These are phyloP conservation scores for Aurinia saxatilis DNA, from an alignment of 345 rosid genomes.

Conservation along the genomic window DNA sequence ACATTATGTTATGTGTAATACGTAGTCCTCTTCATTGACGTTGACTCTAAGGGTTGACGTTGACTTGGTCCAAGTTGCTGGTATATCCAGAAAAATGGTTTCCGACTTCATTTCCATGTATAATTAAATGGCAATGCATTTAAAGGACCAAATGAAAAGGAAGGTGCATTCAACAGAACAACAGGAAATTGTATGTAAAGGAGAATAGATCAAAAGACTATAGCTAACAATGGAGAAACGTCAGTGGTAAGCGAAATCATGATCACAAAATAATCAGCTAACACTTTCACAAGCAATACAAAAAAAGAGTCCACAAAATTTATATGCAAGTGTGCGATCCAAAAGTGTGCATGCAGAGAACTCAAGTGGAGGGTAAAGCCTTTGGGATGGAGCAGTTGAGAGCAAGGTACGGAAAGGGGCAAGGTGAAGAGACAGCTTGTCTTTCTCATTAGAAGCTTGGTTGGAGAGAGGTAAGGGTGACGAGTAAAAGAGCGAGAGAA, in stretches of 20 bases:
- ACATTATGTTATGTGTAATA: not conserved
- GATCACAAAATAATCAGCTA: not conserved
- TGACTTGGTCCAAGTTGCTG: conserved; percentile 28
- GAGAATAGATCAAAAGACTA: not conserved
- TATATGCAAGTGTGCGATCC: not conserved
- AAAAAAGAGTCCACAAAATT: not conserved
- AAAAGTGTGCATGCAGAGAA: conserved; percentile 1
- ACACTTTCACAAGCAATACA: conserved; percentile 2
- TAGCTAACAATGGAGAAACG: not conserved
- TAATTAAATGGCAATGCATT: no score
- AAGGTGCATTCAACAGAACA: no score
- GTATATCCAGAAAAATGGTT: not conserved
- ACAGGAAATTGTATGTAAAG: not conserved
- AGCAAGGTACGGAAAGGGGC: not conserved
- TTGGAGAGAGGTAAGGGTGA: conserved; percentile 6
- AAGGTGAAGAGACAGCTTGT: conserved; percentile 10
- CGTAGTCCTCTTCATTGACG: not conserved
- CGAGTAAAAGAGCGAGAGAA: not conserved
- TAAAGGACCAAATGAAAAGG: no score
- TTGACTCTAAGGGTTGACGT: not conserved
- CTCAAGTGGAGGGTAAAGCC: not conserved
- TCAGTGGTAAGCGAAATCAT: conserved; percentile 1
- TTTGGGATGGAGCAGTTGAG: not conserved
- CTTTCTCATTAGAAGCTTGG: conserved; percentile 11
- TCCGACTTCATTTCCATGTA: not conserved